Percentiles rank a stretch among this genome's conserved stretches.
These are phyloP conservation scores for Calocybe gangraenosa DNA, from an alignment of 768 basidiomycete genomes.

Conservation along the genomic window DNA sequence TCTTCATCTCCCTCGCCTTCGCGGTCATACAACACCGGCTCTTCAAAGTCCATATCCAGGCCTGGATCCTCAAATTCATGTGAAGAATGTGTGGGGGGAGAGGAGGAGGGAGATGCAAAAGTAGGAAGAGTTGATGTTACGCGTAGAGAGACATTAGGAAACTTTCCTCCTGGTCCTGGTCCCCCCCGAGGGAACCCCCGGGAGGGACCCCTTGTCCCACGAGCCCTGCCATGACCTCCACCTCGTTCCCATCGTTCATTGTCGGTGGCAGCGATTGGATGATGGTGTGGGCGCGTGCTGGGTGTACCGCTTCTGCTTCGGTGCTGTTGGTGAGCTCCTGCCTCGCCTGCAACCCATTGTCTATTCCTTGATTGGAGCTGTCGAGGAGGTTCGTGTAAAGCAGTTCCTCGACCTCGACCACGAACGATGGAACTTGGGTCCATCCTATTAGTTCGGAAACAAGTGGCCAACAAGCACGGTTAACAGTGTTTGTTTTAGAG, in stretches of 20 bases:
- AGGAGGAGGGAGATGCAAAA: too few relatives aligned
- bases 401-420: constrained; percentile 14
- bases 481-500: neutral
- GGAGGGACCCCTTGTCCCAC: constrained; percentile 31
- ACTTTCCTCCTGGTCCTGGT: too few relatives aligned
- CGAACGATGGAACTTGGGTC: constrained; percentile 16
- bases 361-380: constrained; percentile 47
- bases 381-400: constrained; percentile 16
- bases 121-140: constrained; percentile 26
- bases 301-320: constrained; percentile 31
- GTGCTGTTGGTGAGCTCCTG: constrained; percentile 17
- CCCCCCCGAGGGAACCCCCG: constrained; percentile 32
- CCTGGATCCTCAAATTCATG: too few relatives aligned
- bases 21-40: constrained; percentile 15
- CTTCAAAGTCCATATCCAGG: neutral
- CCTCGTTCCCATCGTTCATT: constrained; percentile 62
- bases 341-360: constrained; percentile 54
- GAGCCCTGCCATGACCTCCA: constrained; percentile 47
- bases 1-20: constrained; percentile 28
- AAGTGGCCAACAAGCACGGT: too few relatives aligned
- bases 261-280: constrained; percentile 24
- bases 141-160: constrained; percentile 37
- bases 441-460: too few relatives aligned
- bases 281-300: constrained; percentile 16
- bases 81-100: neutral